Evolutionary conservation across 2,329 filamentous ascomycete species (phyloP), one percentile per base, ranked within the genome.

Genomic region (Septoria linicola): DNA sequence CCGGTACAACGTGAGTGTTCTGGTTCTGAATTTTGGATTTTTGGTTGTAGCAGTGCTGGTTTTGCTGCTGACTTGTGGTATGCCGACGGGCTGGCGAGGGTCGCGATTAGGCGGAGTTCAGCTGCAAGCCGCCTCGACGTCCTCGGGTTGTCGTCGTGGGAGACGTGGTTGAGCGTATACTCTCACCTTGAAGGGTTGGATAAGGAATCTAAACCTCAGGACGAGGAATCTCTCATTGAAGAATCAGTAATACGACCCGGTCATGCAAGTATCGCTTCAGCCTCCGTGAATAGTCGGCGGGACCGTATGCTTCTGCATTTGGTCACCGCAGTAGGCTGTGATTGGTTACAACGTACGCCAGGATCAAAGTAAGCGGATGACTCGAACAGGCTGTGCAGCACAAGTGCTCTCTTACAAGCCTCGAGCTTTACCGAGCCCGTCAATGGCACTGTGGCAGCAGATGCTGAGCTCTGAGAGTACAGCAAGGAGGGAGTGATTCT

Each of bases 91-190:
- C 25, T 27, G 27, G 7, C n/a, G 47, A n/a, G 20, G 41, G 17
- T 48, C 42, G 43, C 42, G 36, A 37, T 49, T 27, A 30, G 49
- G 42, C 49, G 50, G 50, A 53, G 43, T 48, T 53, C 50, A 40
- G 50, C 50, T 42, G 31, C 11, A 21, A 4, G 50, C 43, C 44
- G 50, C 39, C 50, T 53, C 50, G 27, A 53, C 50, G 50, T 53
- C 50, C 34, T 53, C 39, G 50, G 10, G 23, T 10, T 53, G 31
- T 35, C 17, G 34, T 44, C 41, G 23, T 45, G 34, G 32, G 17
- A 13, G 17, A 11, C 11, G 17, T 6, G 36, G 30, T 16, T 21
- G 27, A 25, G 40, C 13, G 20, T 34, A 35, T 25, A 23, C 39
- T 41, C 31, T 36, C 36, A 21, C 30, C 36, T 31, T 13, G 30